phyloP scores from a whole-genome alignment of 768 basidiomycete species.

The Kwoniella newhampshirensis region DNA sequence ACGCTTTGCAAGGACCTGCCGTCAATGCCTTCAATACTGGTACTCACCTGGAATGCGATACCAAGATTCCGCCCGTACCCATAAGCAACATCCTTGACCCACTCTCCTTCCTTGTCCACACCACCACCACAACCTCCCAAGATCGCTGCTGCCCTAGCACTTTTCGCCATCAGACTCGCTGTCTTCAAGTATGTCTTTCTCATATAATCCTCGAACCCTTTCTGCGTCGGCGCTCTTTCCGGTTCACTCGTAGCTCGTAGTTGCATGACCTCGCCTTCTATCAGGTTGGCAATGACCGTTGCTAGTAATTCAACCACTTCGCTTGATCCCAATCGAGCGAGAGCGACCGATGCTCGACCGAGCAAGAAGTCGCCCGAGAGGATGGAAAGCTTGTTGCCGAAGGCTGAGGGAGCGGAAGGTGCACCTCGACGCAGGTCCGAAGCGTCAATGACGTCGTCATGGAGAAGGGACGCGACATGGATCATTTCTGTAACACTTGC shows the following conservation, averaged over 20 bases:
- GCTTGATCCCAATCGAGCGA: slow-evolving; percentile 77
- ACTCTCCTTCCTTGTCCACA: slow-evolving; percentile 61
- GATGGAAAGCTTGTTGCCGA: slow-evolving; percentile 90
- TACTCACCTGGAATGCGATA: slow-evolving; percentile 86
- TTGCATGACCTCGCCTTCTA: slow-evolving; percentile 94
- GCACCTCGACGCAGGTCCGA: slow-evolving; percentile 69
- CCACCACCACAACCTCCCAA: slow-evolving; percentile 71
- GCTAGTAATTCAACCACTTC: slow-evolving; percentile 93
- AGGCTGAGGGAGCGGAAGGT: slow-evolving; percentile 69
- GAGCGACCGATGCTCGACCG: slow-evolving; percentile 81
- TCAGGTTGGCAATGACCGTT: slow-evolving; percentile 87
- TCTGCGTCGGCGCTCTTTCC: slow-evolving; percentile 42
- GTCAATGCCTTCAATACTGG: too few relatives aligned
- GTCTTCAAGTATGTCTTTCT: slow-evolving; percentile 92
- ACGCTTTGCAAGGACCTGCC: too few relatives aligned
- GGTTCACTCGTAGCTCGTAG: slow-evolving; percentile 55
- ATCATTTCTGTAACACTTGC: slow-evolving; percentile 99
- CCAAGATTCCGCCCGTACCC: slow-evolving; percentile 86
- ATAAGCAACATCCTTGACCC: slow-evolving; percentile 86
- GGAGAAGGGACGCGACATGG: slow-evolving; percentile 87
- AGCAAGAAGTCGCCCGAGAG: slow-evolving; percentile 95
- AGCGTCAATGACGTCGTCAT: slow-evolving; percentile 82
- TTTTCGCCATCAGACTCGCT: slow-evolving; percentile 86
- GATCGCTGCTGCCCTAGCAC: slow-evolving; percentile 77
- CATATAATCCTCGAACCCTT: slow-evolving; percentile 65